These are phyloP conservation scores for Rhypophila decipiens DNA, from an alignment of 495 filamentous ascomycete species.

Conservation along the genomic window DNA sequence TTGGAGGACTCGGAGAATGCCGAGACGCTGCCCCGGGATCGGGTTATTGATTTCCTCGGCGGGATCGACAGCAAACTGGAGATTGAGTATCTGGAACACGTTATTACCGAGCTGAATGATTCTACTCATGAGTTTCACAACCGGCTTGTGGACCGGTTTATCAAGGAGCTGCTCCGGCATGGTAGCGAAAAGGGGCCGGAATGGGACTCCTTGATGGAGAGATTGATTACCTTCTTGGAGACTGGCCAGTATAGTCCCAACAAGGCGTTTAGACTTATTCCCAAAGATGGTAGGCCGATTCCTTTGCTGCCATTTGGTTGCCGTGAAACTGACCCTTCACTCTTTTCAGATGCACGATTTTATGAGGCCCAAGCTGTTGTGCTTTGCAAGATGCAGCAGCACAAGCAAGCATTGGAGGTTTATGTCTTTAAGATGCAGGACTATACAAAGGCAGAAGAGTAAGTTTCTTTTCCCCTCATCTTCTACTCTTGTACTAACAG, in stretches of 20 bases:
- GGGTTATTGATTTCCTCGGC: slow-evolving; percentile 67
- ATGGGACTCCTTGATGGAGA: slow-evolving; percentile 51
- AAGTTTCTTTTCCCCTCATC: slow-evolving; percentile 18
- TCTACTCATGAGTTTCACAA: slow-evolving; percentile 82
- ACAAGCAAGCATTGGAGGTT: slow-evolving; percentile 88
- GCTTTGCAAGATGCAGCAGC: slow-evolving; percentile 90
- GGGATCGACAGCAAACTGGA: slow-evolving; percentile 63
- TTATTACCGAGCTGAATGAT: slow-evolving; percentile 82
- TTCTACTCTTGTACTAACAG: background rate
- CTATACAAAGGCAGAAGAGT: slow-evolving; percentile 90
- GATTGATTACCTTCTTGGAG: slow-evolving; percentile 67
- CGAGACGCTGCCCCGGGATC: slow-evolving; percentile 74
- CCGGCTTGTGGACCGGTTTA: slow-evolving; percentile 66
- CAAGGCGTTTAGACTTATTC: slow-evolving; percentile 66
- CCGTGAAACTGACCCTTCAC: background rate
- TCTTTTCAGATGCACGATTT: slow-evolving; percentile 62
- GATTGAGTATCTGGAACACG: slow-evolving; percentile 81
- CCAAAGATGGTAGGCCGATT: slow-evolving; percentile 61
- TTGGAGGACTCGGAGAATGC: slow-evolving; percentile 91
- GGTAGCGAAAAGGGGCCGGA: slow-evolving; percentile 33
- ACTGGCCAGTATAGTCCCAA: slow-evolving; percentile 75
- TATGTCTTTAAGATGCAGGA: slow-evolving; percentile 92
- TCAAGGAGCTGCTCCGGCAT: slow-evolving; percentile 53
- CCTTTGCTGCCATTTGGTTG: background rate
- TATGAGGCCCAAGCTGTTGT: slow-evolving; percentile 89